Evolutionary conservation across 2,329 filamentous ascomycete genomes (phyloP).

Genomic region (Penicillium palitans): DNA sequence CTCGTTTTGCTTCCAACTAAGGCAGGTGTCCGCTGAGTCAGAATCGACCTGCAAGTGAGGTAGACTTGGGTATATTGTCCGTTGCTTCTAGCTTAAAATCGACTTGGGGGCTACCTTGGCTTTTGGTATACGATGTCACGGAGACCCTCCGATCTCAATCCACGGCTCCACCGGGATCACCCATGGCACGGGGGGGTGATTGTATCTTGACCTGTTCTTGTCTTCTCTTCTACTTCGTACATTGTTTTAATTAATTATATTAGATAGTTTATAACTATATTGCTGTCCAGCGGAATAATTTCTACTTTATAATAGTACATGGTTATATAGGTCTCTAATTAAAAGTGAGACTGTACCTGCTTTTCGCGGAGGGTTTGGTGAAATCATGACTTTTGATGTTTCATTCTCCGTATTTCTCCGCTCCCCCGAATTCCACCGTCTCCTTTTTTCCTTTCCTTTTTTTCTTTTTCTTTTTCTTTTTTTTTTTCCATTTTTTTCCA

Average conservation of each 20-base stretch:
- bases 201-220: slow-evolving; percentile 10
- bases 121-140: slow-evolving; percentile 10
- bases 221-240: neutral
- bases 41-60: neutral
- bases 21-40: slow-evolving; percentile 6
- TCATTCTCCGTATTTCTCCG: slow-evolving; percentile 23
- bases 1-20: neutral
- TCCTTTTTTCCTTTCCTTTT: slow-evolving; percentile 1
- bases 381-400: slow-evolving; percentile 12
- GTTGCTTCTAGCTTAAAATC: neutral
- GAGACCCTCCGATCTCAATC: slow-evolving; percentile 19
- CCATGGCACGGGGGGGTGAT: slow-evolving; percentile 23
- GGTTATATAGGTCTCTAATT: neutral
- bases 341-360: slow-evolving; percentile 16
- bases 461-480: slow-evolving; percentile 5
- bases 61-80: slow-evolving; percentile 6
- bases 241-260: neutral
- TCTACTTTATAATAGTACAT: neutral
- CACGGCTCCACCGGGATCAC: slow-evolving; percentile 22
- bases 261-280: neutral
- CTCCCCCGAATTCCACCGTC: slow-evolving; percentile 11
- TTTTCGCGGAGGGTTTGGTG: slow-evolving; percentile 17
- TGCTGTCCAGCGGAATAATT: neutral
- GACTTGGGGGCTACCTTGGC: neutral
- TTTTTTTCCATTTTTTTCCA: neutral